Conservation (phyloP, 2,329 filamentous ascomycete species). For the Neopestalotiopsis sp. region DNA sequence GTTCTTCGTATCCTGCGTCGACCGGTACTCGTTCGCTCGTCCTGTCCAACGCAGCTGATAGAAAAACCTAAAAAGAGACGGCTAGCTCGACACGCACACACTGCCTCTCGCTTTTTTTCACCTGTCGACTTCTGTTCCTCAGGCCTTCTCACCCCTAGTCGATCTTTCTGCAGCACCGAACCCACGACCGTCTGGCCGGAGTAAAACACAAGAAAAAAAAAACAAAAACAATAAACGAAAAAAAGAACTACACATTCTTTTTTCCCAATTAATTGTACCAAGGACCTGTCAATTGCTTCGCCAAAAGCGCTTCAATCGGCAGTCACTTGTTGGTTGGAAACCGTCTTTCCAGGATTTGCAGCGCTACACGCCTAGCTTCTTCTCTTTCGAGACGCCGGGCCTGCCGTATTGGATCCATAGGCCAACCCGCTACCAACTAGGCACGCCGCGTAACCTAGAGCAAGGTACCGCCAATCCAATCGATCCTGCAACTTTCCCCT, state of each 20-base stretch:
- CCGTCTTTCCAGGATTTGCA: not conserved
- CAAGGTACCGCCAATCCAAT: not conserved
- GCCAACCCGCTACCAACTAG: not conserved
- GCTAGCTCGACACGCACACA: not conserved
- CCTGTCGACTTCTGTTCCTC: not conserved
- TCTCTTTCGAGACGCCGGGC: slow-evolving; percentile 15
- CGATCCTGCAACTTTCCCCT: slow-evolving; percentile 12
- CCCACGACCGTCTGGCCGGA: slow-evolving; percentile 6
- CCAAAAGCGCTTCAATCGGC: not conserved
- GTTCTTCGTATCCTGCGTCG: slow-evolving; percentile 1
- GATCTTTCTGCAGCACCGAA: slow-evolving; percentile 9
- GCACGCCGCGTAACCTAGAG: slow-evolving; percentile 8
- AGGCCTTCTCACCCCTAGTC: slow-evolving; percentile 12
- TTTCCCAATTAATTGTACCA: slow-evolving; percentile 5
- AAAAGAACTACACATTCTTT: slow-evolving; percentile 7
- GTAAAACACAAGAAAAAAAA: not conserved
- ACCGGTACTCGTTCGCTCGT: slow-evolving; percentile 19
- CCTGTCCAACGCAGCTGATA: slow-evolving; percentile 15
- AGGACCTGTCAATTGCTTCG: slow-evolving; percentile 2
- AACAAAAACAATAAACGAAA: slow-evolving; percentile 6
- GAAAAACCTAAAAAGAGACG: slow-evolving; percentile 10
- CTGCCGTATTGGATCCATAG: slow-evolving; percentile 15
- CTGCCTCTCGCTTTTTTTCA: not conserved
- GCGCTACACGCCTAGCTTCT: not conserved
- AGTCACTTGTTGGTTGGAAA: not conserved